Conservation (phyloP, 441 rosid genomes). For the Lepidium campestre region DNA sequence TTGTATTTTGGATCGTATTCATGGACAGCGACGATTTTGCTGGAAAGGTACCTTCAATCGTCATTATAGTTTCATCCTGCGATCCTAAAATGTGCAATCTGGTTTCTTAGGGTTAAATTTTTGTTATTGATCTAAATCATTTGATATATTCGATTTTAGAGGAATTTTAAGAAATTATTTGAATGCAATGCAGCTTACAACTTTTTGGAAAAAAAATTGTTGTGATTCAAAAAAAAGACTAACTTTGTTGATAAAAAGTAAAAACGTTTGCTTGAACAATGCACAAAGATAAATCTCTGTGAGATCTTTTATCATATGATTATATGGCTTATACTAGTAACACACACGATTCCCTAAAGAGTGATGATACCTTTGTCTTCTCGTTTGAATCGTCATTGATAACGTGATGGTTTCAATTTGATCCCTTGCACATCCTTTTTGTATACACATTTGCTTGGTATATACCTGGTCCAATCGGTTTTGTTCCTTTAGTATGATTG, state of each 20-base stretch:
- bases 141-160: not conserved
- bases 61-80: not conserved
- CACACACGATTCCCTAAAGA: not conserved
- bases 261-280: not conserved
- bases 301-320: too few relatives aligned
- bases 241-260: not conserved
- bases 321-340: too few relatives aligned
- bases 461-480: not conserved
- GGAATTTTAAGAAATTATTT: not conserved
- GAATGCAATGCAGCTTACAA: conserved; percentile 11
- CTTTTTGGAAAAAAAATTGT: not conserved
- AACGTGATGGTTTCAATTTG: not conserved
- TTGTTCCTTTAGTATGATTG: not conserved
- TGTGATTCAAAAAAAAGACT: not conserved
- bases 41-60: conserved; percentile 18
- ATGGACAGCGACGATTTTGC: conserved; percentile 23
- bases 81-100: not conserved
- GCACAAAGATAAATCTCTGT: not conserved
- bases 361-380: not conserved
- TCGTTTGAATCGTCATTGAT: not conserved
- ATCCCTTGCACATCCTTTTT: not conserved
- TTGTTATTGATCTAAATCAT: not conserved
- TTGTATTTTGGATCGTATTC: not conserved
- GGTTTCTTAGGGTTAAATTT: not conserved
- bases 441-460: not conserved